Base-by-base conservation (phyloP, 805 yeast species). In the Blastobotrys robertii region DNA sequence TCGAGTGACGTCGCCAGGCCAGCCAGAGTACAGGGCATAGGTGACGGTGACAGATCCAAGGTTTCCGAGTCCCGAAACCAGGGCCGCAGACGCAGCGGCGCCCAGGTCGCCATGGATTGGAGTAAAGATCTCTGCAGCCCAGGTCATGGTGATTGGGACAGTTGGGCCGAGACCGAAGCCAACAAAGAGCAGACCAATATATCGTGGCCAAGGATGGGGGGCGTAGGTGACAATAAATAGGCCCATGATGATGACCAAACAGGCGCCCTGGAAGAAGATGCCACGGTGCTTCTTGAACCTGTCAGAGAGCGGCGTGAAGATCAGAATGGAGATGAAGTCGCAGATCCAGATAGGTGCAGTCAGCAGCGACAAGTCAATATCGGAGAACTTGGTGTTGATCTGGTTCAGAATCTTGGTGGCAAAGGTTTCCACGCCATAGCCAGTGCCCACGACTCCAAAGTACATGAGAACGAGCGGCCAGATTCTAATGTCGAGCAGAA, bases 151-250 rank as follows among this genome's bases (percentile, higher is more conserved):
- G 32, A 82, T 84, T 22, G 95, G 95, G 10, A 84, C 94, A 0
- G 95, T 85, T 14, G 95, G 92, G 8, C 95, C 95, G 39, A 85
- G 69, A 0, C 95, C 95, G 51, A 79, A 82, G 0, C 95, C 95
- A 5, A 84, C 78, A 56, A 85, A 77, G 47, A 85, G 68, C 42
- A 85, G 67, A 1, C 95, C 95, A 6, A 77, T 94, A 58, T 84
- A 85, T 52, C 76, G 73, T 44, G 74, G 70, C 95, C 95, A 85
- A 22, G 77, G 64, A 3, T 77, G 79, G 8, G 67, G 66, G 1
- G 94, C 92, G 57, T 68, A 85, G 0, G 94, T 84, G 12, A 83
- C 77, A 28, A 84, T 85, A 38, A 82, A 61, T 62, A 85, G 63
- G 2, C 95, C 95, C 32, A 70, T 65, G 28, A 85, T 83, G 53